A percentile compares a stretch with the other conserved stretches of the same genome.
Evolutionary conservation across 2,329 filamentous ascomycete species (phyloP).

Genomic region (Elsinoe batatas): DNA sequence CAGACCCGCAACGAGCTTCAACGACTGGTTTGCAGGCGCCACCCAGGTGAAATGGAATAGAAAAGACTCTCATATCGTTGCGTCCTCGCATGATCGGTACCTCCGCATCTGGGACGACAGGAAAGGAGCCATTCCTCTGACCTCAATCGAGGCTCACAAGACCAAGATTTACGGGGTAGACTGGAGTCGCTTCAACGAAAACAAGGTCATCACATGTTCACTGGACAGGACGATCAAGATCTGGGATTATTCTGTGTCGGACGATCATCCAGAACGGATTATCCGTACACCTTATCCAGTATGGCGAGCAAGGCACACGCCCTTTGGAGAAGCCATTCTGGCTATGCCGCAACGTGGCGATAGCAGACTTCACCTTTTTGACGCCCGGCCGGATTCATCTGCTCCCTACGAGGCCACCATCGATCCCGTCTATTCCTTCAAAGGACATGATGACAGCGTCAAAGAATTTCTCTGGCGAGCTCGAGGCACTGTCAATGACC

Average conservation of each 20-base stretch:
- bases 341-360: conserved; percentile 90
- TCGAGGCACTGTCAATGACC: conserved; percentile 55
- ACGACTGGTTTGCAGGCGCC: conserved; percentile 86
- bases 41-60: conserved; percentile 95
- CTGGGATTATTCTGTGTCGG: conserved; percentile 64
- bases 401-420: conserved; percentile 34
- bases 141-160: conserved; percentile 75
- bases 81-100: conserved; percentile 81
- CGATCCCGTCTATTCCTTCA: conserved; percentile 44
- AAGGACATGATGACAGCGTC: conserved; percentile 53
- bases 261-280: conserved; percentile 60
- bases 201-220: conserved; percentile 74
- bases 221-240: conserved; percentile 88
- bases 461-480: conserved; percentile 89
- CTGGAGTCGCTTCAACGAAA: conserved; percentile 72
- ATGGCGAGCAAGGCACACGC: conserved; percentile 83
- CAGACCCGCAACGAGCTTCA: conserved; percentile 69
- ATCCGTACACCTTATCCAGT: conserved; percentile 79
- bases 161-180: conserved; percentile 95
- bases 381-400: conserved; percentile 41
- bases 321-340: conserved; percentile 74
- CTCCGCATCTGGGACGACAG: conserved; percentile 86
- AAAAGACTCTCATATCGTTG: conserved; percentile 74
- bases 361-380: conserved; percentile 75
- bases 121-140: conserved; percentile 65